Percentiles rank a stretch among this genome's conserved stretches.
Conservation (phyloP, 441 rosid species). For the Populus trichocarpa region DNA sequence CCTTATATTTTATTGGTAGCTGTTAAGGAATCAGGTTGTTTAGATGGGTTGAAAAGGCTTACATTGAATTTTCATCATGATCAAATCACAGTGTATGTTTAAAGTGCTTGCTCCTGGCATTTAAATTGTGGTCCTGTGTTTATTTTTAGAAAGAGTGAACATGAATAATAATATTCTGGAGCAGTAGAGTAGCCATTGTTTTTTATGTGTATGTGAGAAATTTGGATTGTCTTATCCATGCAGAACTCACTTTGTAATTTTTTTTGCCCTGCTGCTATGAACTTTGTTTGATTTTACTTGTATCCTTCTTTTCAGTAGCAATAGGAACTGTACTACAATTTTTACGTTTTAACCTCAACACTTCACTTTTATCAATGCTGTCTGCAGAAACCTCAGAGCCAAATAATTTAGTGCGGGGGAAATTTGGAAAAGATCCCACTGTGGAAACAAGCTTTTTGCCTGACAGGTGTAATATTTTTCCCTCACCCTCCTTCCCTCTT, state of each 20-base stretch:
- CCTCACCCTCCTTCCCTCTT: conserved; percentile 9
- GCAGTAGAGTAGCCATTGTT: not conserved
- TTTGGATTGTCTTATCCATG: not conserved
- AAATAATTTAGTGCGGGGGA: conserved; percentile 41
- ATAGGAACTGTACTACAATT: not conserved
- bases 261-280: not conserved
- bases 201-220: not conserved
- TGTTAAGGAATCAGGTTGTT: not conserved
- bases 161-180: not conserved
- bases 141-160: not conserved
- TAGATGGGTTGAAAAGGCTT: not conserved
- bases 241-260: not conserved
- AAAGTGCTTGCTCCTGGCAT: not conserved
- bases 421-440: conserved; percentile 90
- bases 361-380: not conserved
- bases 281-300: not conserved
- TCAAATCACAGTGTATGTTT: not conserved
- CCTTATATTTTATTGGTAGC: not conserved
- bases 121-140: not conserved
- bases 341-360: not conserved
- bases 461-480: conserved; percentile 62
- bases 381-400: conserved; percentile 37
- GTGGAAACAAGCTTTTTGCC: conserved; percentile 97
- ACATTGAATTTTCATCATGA: not conserved
- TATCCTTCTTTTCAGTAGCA: not conserved